A percentile compares a stretch with the other conserved stretches of the same genome.
phyloP scores from a whole-genome alignment of 139 green algal species.

The Picochlorum sp. region DNA sequence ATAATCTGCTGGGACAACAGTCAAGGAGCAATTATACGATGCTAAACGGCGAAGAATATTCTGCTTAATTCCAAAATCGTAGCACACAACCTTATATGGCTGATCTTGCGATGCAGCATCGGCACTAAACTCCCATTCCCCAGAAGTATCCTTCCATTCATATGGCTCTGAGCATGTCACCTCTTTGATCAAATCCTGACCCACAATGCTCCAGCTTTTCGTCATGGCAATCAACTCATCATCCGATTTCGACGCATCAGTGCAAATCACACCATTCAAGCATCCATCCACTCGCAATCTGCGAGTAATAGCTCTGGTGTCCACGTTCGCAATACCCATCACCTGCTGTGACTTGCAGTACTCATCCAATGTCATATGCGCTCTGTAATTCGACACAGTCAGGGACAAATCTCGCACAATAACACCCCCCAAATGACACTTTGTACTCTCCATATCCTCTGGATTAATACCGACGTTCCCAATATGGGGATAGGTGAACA shows the following conservation, averaged over 20 bases:
- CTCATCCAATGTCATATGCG: constrained; percentile 70
- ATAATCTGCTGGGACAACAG: constrained; percentile 87
- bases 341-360: constrained; percentile 68
- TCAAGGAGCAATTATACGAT: constrained; percentile 88
- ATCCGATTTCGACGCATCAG: constrained; percentile 58
- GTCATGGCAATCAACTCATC: constrained; percentile 77
- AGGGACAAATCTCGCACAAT: constrained; percentile 76
- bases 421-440: constrained; percentile 77
- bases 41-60: constrained; percentile 97
- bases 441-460: constrained; percentile 78
- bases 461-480: constrained; percentile 96
- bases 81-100: constrained; percentile 71
- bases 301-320: constrained; percentile 90
- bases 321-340: constrained; percentile 76
- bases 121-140: constrained; percentile 88
- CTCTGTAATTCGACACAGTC: constrained; percentile 93
- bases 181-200: constrained; percentile 63
- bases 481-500: constrained; percentile 95
- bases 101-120: constrained; percentile 5
- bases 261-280: constrained; percentile 76
- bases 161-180: constrained; percentile 84
- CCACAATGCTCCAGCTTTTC: constrained; percentile 88
- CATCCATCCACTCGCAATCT: constrained; percentile 80
- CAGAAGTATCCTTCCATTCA: constrained; percentile 86
- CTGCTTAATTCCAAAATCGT: constrained; percentile 98